phyloP scores from a whole-genome alignment of 2,329 filamentous ascomycete species.

The Botrytis paeoniae region DNA sequence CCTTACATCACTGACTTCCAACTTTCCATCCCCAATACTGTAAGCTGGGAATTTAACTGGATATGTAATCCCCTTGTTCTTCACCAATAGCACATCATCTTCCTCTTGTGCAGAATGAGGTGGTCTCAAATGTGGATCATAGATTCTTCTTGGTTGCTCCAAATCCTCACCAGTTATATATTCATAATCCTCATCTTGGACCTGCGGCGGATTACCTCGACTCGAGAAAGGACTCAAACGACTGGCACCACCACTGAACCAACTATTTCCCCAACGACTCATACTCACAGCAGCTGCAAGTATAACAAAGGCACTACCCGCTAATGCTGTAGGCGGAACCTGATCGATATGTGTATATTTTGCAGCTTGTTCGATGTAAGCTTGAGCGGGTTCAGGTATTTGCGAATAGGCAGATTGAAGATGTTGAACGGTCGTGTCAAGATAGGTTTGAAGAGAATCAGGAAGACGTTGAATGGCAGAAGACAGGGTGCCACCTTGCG shows the following conservation, averaged over 20 bases:
- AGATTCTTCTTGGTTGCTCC: constrained; percentile 45
- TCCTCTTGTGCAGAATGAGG: constrained; percentile 46
- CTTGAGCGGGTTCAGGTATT: constrained; percentile 32
- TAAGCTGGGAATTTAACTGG: constrained; percentile 72
- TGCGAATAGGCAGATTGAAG: constrained; percentile 46
- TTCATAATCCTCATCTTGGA: constrained; percentile 74
- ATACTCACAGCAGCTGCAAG: constrained; percentile 35
- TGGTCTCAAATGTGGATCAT: constrained; percentile 44
- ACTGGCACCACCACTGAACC: constrained; percentile 31
- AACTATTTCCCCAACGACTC: constrained; percentile 37
- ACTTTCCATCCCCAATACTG: constrained; percentile 70
- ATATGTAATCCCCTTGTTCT: constrained; percentile 63
- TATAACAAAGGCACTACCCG: constrained; percentile 30
- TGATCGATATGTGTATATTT: constrained; percentile 35
- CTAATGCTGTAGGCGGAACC: constrained; percentile 31
- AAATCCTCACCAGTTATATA: constrained; percentile 81
- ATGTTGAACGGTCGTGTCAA: constrained; percentile 51
- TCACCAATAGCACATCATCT: constrained; percentile 69
- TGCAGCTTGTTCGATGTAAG: constrained; percentile 32
- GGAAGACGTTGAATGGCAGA: constrained; percentile 55
- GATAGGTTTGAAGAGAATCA: constrained; percentile 49
- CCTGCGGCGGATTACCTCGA: constrained; percentile 50
- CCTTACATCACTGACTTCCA: constrained; percentile 63
- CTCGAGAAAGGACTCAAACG: constrained; percentile 37
- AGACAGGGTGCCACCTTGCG: constrained; percentile 55